Conservation (phyloP, 2,329 filamentous ascomycete genomes). For the Aspergillus nomiae region DNA sequence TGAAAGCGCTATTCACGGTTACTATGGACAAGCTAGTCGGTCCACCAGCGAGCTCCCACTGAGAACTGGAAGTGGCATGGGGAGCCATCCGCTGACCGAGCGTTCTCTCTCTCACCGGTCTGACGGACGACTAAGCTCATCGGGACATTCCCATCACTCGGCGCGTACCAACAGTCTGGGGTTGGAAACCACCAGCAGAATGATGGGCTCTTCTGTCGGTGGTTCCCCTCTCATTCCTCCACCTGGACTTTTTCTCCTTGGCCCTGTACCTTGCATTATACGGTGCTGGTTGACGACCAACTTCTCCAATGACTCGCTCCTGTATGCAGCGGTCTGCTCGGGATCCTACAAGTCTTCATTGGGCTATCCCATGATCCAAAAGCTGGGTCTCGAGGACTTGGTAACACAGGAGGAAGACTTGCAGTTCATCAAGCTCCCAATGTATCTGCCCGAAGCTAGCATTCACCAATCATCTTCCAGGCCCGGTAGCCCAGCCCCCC, state of each 20-base stretch:
- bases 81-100: constrained; percentile 80
- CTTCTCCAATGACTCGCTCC: constrained; percentile 83
- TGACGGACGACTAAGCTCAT: constrained; percentile 89
- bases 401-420: constrained; percentile 67
- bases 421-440: constrained; percentile 71
- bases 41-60: constrained; percentile 81
- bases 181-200: constrained; percentile 69
- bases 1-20: constrained; percentile 88
- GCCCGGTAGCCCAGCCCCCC: constrained; percentile 70
- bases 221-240: constrained; percentile 76
- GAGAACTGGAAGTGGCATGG: constrained; percentile 77
- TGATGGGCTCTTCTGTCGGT: constrained; percentile 63
- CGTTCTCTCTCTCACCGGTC: constrained; percentile 92
- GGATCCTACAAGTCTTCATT: constrained; percentile 88
- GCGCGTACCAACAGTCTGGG: constrained; percentile 85
- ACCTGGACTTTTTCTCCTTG: constrained; percentile 80
- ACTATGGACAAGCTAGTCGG: constrained; percentile 80
- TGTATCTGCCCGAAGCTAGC: constrained; percentile 90
- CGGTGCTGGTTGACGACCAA: constrained; percentile 91
- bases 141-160: constrained; percentile 78
- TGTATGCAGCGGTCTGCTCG: constrained; percentile 91
- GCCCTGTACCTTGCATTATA: constrained; percentile 89
- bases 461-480: constrained; percentile 71
- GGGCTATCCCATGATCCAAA: constrained; percentile 71
- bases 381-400: constrained; percentile 69